Evolutionary conservation across 2,329 filamentous ascomycete species (phyloP).

Genomic region (Beauveria asiatica): DNA sequence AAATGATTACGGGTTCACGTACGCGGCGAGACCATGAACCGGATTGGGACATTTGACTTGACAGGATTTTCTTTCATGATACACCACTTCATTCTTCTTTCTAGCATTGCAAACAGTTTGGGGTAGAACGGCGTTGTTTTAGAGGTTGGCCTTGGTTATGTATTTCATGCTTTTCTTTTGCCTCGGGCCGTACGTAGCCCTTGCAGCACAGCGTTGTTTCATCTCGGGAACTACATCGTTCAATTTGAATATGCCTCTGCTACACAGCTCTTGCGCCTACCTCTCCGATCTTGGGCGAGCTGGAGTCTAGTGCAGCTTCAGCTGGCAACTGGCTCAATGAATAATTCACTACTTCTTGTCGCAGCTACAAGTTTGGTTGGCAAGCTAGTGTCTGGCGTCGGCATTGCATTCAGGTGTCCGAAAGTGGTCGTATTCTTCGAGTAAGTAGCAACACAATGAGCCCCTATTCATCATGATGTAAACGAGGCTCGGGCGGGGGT

Average conservation of each 20-base stretch:
- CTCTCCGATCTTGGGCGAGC: too few relatives aligned
- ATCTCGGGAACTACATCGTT: neutral
- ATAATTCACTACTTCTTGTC: neutral
- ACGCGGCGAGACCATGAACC: slow-evolving; percentile 32
- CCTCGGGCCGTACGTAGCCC: too few relatives aligned
- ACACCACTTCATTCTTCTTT: neutral
- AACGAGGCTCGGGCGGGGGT: neutral
- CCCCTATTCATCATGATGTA: neutral
- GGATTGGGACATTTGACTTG: slow-evolving; percentile 29
- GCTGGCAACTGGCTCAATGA: neutral
- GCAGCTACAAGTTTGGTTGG: neutral
- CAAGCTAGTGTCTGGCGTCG: neutral
- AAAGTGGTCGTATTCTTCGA: neutral
- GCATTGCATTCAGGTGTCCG: neutral
- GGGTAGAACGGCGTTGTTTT: neutral
- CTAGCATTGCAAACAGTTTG: too few relatives aligned
- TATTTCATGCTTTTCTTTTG: neutral
- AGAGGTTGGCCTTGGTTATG: too few relatives aligned
- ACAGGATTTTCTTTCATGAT: neutral
- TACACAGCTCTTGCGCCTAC: neutral
- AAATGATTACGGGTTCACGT: slow-evolving; percentile 35
- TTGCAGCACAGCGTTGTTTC: neutral
- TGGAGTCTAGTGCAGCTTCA: too few relatives aligned
- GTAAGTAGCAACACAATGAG: neutral
- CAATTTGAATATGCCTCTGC: too few relatives aligned